These are phyloP conservation scores for Conticribra guillardii DNA, from an alignment of 108 stramenopile species.

Conservation along the genomic window DNA sequence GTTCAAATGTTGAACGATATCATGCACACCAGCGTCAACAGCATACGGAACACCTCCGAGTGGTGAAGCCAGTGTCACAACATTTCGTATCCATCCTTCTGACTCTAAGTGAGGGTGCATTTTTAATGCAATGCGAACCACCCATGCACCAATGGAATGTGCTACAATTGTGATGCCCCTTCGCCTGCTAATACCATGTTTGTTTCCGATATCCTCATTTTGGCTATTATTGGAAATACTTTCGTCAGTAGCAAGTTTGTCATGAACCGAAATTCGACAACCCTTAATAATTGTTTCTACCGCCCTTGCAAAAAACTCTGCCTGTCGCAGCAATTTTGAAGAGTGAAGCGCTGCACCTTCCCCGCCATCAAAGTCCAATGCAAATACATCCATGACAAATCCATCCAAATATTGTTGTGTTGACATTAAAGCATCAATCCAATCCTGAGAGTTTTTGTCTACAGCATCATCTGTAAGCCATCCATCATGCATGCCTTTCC, in stretches of 20 bases:
- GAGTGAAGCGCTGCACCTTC: slow-evolving; percentile 80
- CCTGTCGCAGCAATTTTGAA: slow-evolving; percentile 56
- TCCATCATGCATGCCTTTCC: slow-evolving; percentile 38
- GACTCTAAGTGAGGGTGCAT: slow-evolving; percentile 24
- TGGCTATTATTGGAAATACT: too few relatives aligned
- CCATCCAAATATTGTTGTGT: slow-evolving; percentile 17
- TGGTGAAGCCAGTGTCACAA: slow-evolving; percentile 77
- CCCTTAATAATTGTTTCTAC: slow-evolving; percentile 47
- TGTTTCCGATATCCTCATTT: not conserved
- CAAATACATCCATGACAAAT: slow-evolving; percentile 80
- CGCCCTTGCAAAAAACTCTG: slow-evolving; percentile 59
- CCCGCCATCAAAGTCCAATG: slow-evolving; percentile 73
- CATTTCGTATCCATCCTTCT: slow-evolving; percentile 47
- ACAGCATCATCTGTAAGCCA: not conserved
- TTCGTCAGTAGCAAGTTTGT: too few relatives aligned
- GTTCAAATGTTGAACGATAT: slow-evolving; percentile 37
- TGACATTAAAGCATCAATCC: slow-evolving; percentile 15
- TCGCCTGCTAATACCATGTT: not conserved
- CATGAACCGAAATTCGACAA: slow-evolving; percentile 34
- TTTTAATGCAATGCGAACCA: slow-evolving; percentile 52
- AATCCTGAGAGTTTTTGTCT: slow-evolving; percentile 3
- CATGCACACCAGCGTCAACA: slow-evolving; percentile 59
- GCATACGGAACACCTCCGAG: slow-evolving; percentile 63
- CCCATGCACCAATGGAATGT: slow-evolving; percentile 82
- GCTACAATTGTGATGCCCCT: slow-evolving; percentile 61